phyloP scores from a whole-genome alignment of 2,329 filamentous ascomycete species.

The Annulohypoxylon truncatum region DNA sequence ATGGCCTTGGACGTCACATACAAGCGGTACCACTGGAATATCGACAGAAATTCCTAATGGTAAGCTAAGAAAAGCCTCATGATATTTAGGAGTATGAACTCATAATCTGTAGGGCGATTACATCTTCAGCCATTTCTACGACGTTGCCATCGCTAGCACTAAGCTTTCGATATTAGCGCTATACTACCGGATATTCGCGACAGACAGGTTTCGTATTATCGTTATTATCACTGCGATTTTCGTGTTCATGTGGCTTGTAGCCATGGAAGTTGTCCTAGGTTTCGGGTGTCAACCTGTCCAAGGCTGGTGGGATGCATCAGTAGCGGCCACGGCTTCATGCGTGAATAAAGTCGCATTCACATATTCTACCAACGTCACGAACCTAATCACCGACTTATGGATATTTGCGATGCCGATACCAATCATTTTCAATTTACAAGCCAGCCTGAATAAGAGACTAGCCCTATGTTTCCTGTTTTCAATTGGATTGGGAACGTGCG shows the following conservation, averaged over 20 bases:
- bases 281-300: constrained; percentile 45
- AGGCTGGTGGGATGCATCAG: constrained; percentile 40
- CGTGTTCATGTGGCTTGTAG: constrained; percentile 42
- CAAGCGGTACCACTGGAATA: constrained; percentile 35
- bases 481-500: constrained; percentile 43
- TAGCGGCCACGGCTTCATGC: constrained; percentile 35
- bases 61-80: constrained; percentile 8
- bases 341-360: constrained; percentile 44
- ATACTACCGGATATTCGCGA: constrained; percentile 45
- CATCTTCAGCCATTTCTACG: constrained; percentile 47
- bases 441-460: constrained; percentile 38
- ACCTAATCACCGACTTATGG: constrained; percentile 46
- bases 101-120: constrained; percentile 44
- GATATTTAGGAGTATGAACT: not conserved
- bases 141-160: constrained; percentile 45
- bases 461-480: constrained; percentile 45
- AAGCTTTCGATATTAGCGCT: constrained; percentile 47
- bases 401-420: constrained; percentile 48
- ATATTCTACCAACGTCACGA: constrained; percentile 46
- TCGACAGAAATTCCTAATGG: constrained; percentile 40
- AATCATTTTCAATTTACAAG: constrained; percentile 41
- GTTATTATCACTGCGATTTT: constrained; percentile 35
- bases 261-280: constrained; percentile 44
- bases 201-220: constrained; percentile 29
- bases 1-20: constrained; percentile 45